These are phyloP conservation scores for Pyrenula massariospora DNA, from an alignment of 495 filamentous ascomycete genomes.

Conservation along the genomic window DNA sequence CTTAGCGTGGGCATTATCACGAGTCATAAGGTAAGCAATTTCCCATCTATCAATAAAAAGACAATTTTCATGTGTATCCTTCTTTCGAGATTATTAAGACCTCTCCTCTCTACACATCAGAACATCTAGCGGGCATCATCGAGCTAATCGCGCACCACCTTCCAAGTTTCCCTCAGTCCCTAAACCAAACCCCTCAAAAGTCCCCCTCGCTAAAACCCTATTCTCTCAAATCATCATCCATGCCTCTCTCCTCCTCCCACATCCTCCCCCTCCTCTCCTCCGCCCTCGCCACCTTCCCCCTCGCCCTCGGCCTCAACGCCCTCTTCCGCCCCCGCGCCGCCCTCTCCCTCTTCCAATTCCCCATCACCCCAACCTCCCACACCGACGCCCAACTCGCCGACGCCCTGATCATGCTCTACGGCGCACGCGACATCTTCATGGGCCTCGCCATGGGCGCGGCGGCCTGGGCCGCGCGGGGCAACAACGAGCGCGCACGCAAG, in stretches of 20 bases:
- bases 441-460: slow-evolving; percentile 30
- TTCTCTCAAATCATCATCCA: too few species aligned
- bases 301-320: slow-evolving; percentile 37
- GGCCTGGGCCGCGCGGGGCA: slow-evolving; percentile 16
- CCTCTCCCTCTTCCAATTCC: slow-evolving; percentile 34
- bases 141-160: too few species aligned
- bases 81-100: too few species aligned
- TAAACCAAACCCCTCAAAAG: too few species aligned
- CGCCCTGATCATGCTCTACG: slow-evolving; percentile 35
- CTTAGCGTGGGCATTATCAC: too few species aligned
- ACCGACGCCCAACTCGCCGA: slow-evolving; percentile 22
- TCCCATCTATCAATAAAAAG: too few species aligned
- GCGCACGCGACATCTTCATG: slow-evolving; percentile 42
- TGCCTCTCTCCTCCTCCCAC: slow-evolving; percentile 7
- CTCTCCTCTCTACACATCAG: too few species aligned
- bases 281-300: slow-evolving; percentile 29
- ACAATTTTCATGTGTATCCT: too few species aligned
- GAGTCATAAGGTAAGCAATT: too few species aligned
- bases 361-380: slow-evolving; percentile 13
- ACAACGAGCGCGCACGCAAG: slow-evolving; percentile 11
- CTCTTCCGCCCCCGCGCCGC: slow-evolving; percentile 30
- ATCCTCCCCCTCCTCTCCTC: slow-evolving; percentile 12
- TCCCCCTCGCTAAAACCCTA: too few species aligned
- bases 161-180: too few species aligned
- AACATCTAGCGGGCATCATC: too few species aligned